These are phyloP conservation scores for Hortaea werneckii DNA, from an alignment of 2,329 filamentous ascomycete genomes.

Conservation along the genomic window DNA sequence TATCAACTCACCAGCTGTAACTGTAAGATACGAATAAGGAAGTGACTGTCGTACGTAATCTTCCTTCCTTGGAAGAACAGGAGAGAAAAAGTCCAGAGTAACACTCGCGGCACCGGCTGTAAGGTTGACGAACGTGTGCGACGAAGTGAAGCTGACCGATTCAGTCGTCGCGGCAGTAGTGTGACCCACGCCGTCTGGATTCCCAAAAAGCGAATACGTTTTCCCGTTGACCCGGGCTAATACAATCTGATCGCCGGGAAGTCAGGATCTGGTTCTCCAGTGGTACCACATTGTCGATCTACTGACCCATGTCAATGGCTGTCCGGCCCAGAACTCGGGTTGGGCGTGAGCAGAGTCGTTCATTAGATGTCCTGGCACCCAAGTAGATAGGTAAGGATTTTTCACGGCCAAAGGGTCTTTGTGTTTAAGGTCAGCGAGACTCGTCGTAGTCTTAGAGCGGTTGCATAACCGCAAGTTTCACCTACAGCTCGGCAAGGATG, in stretches of 20 bases:
- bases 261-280: too few species aligned
- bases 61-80: conserved; percentile 20
- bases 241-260: conserved; percentile 4
- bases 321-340: conserved; percentile 27
- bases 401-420: conserved; percentile 21
- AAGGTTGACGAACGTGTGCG: conserved; percentile 22
- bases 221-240: conserved; percentile 23
- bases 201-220: conserved; percentile 25
- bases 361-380: conserved; percentile 23
- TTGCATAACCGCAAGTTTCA: neutral
- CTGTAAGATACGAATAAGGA: conserved; percentile 27
- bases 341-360: conserved; percentile 16
- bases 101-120: conserved; percentile 18
- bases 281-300: neutral
- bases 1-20: conserved; percentile 7
- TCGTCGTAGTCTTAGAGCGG: neutral
- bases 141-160: conserved; percentile 21
- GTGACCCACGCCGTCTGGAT: conserved; percentile 9
- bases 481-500: conserved; percentile 1
- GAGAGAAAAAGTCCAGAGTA: conserved; percentile 28
- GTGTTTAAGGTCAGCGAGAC: neutral
- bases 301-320: conserved; percentile 21
- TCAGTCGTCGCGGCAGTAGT: conserved; percentile 13
- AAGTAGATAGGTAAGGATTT: conserved; percentile 25
- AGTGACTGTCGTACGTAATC: conserved; percentile 26